A percentile compares a stretch with the other conserved stretches of the same genome.
These are phyloP conservation scores for Omphalotus guepiniiformis DNA, from an alignment of 768 basidiomycete species.

Conservation along the genomic window DNA sequence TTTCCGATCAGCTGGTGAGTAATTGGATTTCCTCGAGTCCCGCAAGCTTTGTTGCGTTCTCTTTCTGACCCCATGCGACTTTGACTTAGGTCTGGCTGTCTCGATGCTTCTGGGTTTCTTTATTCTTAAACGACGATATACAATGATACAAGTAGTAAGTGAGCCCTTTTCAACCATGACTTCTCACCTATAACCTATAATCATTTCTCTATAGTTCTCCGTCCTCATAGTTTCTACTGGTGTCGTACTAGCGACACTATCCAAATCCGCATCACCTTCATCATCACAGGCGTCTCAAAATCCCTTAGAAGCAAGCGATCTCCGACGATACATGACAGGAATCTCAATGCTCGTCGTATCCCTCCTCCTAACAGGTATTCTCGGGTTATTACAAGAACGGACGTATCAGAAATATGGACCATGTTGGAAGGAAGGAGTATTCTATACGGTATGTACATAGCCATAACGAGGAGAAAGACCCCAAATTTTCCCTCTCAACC, in stretches of 20 bases:
- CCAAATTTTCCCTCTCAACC: no score
- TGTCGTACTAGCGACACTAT: constrained; percentile 69
- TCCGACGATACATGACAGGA: constrained; percentile 55
- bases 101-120: constrained; percentile 72
- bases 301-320: constrained; percentile 33
- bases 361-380: constrained; percentile 59
- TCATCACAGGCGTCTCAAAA: no score
- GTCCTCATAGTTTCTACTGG: constrained; percentile 67
- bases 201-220: constrained; percentile 40
- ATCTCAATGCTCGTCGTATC: constrained; percentile 64
- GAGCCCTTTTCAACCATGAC: no score
- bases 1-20: constrained; percentile 74
- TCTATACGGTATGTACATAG: constrained; percentile 74
- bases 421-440: constrained; percentile 79
- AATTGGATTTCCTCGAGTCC: background rate
- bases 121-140: constrained; percentile 57
- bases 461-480: no score
- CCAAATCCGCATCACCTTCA: constrained; percentile 49
- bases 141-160: constrained; percentile 56
- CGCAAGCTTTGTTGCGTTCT: constrained; percentile 1
- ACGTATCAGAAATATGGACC: constrained; percentile 74
- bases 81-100: constrained; percentile 56
- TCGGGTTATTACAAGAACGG: constrained; percentile 73
- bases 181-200: background rate
- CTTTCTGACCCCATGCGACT: background rate